These are phyloP conservation scores for Conticribra weissflogii DNA, from an alignment of 108 stramenopile species.

Conservation along the genomic window DNA sequence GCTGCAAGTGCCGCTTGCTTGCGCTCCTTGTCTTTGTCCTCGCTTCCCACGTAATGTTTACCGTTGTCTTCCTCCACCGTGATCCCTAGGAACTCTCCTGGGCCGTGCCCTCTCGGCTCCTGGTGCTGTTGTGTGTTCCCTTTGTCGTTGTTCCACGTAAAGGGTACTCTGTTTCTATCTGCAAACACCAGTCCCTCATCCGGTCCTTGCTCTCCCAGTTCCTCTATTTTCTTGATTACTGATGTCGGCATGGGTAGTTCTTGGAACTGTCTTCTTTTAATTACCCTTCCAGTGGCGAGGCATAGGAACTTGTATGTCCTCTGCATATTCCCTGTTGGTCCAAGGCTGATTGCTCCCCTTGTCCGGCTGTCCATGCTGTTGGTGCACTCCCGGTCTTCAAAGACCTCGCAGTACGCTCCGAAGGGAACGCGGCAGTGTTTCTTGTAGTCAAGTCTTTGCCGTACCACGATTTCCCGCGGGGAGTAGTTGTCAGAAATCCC, in stretches of 20 bases:
- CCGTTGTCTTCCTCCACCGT: background rate
- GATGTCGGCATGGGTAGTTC: background rate
- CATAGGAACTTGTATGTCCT: too few relatives aligned
- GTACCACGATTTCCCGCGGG: too few relatives aligned
- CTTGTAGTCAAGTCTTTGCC: too few relatives aligned
- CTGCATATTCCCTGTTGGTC: too few relatives aligned
- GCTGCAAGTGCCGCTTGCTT: constrained; percentile 4
- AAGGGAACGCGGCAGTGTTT: too few relatives aligned
- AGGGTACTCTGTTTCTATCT: constrained; percentile 8
- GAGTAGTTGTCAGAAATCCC: too few relatives aligned
- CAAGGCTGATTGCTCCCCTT: constrained; percentile 5
- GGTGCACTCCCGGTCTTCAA: too few relatives aligned
- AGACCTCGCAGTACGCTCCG: too few relatives aligned
- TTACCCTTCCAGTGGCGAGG: too few relatives aligned
- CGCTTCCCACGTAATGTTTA: constrained; percentile 23
- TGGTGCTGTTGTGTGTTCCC: background rate
- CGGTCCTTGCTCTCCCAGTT: constrained; percentile 27
- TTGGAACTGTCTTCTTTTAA: too few relatives aligned
- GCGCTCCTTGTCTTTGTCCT: constrained; percentile 12
- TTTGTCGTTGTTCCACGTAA: constrained; percentile 7
- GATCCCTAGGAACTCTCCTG: constrained; percentile 8
- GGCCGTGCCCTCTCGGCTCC: background rate
- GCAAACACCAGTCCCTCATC: background rate
- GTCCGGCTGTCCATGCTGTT: constrained; percentile 2
- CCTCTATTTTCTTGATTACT: constrained; percentile 18